Base-by-base conservation (phyloP, 2,329 filamentous ascomycete genomes). In the Aureobasidium subglaciale region DNA sequence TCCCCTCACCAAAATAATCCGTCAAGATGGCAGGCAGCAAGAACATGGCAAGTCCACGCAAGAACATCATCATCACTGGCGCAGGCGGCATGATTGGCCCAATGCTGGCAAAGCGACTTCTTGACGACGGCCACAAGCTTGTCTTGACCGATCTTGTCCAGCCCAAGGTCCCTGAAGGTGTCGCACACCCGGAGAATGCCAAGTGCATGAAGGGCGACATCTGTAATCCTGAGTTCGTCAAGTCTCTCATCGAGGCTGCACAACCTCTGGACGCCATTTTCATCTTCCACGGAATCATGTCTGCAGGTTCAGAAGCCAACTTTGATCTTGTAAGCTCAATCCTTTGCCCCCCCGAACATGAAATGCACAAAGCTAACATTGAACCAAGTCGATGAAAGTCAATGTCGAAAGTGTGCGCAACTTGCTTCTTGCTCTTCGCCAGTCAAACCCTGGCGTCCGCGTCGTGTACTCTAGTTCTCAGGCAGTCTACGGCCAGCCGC, bases 271-370 rank as follows among this genome's bases (percentile, higher is more conserved):
- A 30, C 16, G 41, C 41, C 15, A 30, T 43, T 25, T 43, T 43
- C 41, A 43, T 43, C n/a, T 43, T 43, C 15, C 41, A 43, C 25
- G 41, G 41, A 15, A 43, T 43, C 41, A 43, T 43, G 41, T 43
- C 41, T 5, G 41, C 41, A 30, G 41, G 41, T 18, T 43, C 41
- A 18, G 41, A 43, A 20, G 41, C 41, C n/a, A 43, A 43, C 9
- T 43, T 43, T 11, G 41, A 43, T 13, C 9, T 43, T 24, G 41
- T 43, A 25, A 18, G 41, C 20, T 6, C n/a, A n/a, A 1, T 15
- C 1, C 9, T 2, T 11, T 5, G 3, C 2, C 5, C 1, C 2
- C 25, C 7, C 2, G 10, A 6, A 2, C 3, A 30, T 11, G 20
- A 11, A 1, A 30, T 18, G n/a, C n/a, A n/a, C n/a, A 15, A 9